Base-by-base conservation (phyloP, 83 land plant species). In the Picea abies region DNA sequence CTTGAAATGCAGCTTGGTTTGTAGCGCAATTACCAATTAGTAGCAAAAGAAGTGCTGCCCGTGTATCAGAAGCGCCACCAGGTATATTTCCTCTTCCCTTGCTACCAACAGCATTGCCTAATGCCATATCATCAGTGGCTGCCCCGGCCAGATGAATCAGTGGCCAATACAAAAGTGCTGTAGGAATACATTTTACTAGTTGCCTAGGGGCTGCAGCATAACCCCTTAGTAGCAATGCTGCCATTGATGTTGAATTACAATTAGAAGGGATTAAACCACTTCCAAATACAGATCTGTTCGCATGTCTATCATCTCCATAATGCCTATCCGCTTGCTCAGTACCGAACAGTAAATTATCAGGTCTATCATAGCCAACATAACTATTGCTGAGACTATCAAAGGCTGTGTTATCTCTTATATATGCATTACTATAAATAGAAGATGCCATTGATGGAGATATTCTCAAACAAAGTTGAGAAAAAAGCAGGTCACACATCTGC, bases 401-500 rank as follows among this genome's bases (percentile, higher is more conserved):
- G 44, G 67, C 85, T 14, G 60, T 70, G 47, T 68, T 79, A 70
- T 87, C 91, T 78, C 83, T 84, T 80, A 65, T 66, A 63, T 39
- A 69, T 37, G 79, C 58, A 64, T 61, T 84, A 75, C 56, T 56
- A 23, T 78, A 56, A 69, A 80, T 39, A 62, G 88, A 81, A 29
- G 39, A 39, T 41, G 63, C 82, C 81, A 64, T 72, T 47, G 85
- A 68, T 39, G 83, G 87, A 35, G 81, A 89, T 85, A 88, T 88
- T 82, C 87, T 91, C 84, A 97, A 69, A 87, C 93, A 98, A 63
- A 98, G 83, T 80, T 98, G 98, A 56, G 98, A 91, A 78, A 96
- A 94, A 79, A 98, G 85, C 79, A 98, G 88, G 82, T 94, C 91
- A 85, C 99, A 98, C 99, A 98, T 98, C 99, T 98, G 99, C 56